Percentiles rank a stretch among this genome's conserved stretches.
Evolutionary conservation across 1,139 yeast species (phyloP).

Genomic region (Chernovozyma aurita): DNA sequence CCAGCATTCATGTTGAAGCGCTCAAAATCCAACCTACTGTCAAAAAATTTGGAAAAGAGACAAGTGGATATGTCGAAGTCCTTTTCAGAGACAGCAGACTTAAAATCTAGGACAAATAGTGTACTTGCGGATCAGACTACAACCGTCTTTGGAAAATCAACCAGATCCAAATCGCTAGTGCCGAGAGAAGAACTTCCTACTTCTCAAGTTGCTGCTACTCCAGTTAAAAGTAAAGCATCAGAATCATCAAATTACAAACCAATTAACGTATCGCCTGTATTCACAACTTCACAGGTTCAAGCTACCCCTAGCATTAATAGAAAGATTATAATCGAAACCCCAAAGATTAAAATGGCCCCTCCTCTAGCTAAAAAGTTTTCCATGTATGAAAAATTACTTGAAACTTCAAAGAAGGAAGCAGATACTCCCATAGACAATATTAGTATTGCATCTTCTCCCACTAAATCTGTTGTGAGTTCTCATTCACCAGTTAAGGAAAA

Average conservation of each 20-base stretch:
- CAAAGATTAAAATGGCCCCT: slow-evolving; percentile 2
- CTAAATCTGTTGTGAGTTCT: not conserved
- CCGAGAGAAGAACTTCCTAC: not conserved
- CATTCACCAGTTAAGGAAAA: slow-evolving; percentile 7
- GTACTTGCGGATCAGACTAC: slow-evolving; percentile 3
- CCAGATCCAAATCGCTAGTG: slow-evolving; percentile 14
- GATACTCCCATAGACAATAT: not conserved
- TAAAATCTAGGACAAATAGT: not conserved
- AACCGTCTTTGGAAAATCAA: slow-evolving; percentile 27
- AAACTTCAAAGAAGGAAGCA: not conserved
- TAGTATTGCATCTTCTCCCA: not conserved
- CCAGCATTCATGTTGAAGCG: slow-evolving; percentile 34
- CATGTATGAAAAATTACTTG: slow-evolving; percentile 2
- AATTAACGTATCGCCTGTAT: not conserved
- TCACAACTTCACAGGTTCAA: slow-evolving; percentile 7
- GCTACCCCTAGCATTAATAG: slow-evolving; percentile 11
- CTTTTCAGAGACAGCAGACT: slow-evolving; percentile 7
- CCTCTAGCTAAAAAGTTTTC: not conserved
- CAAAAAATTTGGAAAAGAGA: slow-evolving; percentile 39
- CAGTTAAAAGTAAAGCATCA: slow-evolving; percentile 13
- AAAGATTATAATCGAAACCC: slow-evolving; percentile 1
- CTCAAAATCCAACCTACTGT: slow-evolving; percentile 37
- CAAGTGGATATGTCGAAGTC: slow-evolving; percentile 43
- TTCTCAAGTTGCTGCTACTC: slow-evolving; percentile 28
- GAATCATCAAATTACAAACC: not conserved